Conservation (phyloP, 129 eudicot species). For the Centaurea solstitialis region DNA sequence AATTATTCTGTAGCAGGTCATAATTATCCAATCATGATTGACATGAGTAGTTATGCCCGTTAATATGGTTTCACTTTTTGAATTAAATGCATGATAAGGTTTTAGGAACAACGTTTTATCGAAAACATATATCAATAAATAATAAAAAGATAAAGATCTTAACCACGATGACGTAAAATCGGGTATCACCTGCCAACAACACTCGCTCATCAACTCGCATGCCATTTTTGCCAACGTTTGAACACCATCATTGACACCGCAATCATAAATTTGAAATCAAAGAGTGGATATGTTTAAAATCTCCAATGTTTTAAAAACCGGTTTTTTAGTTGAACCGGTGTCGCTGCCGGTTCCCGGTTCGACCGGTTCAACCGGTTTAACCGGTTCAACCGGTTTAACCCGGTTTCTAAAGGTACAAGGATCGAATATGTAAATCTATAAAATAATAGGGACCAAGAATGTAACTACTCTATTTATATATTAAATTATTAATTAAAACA, state of each 20-base stretch:
- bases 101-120: background rate
- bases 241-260: background rate
- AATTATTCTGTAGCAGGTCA: background rate
- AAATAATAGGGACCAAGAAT: too few relatives aligned
- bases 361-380: too few relatives aligned
- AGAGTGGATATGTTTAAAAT: background rate
- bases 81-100: background rate
- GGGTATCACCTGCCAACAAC: background rate
- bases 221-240: background rate
- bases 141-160: background rate
- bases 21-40: background rate
- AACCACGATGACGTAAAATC: background rate
- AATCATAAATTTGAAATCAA: background rate
- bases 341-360: too few relatives aligned
- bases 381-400: too few relatives aligned
- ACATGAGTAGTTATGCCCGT: background rate
- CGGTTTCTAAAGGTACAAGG: too few relatives aligned
- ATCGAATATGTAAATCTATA: too few relatives aligned
- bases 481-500: too few relatives aligned
- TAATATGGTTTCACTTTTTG: background rate
- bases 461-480: too few relatives aligned
- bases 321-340: too few relatives aligned
- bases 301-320: too few relatives aligned
- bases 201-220: background rate
- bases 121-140: background rate